These are phyloP conservation scores for Torulaspora maleeae DNA, from an alignment of 805 yeast species.

Conservation along the genomic window DNA sequence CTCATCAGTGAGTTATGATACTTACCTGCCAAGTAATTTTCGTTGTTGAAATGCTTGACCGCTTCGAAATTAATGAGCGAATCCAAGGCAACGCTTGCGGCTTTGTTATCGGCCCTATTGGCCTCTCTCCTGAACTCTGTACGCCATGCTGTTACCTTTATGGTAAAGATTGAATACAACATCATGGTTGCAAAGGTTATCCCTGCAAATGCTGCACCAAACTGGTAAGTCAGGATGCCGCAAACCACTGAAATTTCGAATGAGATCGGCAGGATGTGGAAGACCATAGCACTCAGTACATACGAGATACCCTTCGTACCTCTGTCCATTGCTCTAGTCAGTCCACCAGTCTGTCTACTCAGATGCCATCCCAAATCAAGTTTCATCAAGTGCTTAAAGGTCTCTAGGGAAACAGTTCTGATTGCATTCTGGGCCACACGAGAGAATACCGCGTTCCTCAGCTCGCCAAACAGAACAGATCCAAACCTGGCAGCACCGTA, in stretches of 20 bases:
- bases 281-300: conserved; percentile 93
- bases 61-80: conserved; percentile 91
- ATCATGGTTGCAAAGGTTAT: conserved; percentile 85
- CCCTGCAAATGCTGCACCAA: conserved; percentile 83
- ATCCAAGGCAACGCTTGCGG: conserved; percentile 92
- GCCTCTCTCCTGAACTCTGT: conserved; percentile 86
- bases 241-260: conserved; percentile 91
- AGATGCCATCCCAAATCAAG: conserved; percentile 88
- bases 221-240: conserved; percentile 88
- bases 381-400: conserved; percentile 76
- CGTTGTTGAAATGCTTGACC: conserved; percentile 92
- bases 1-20: conserved; percentile 69
- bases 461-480: conserved; percentile 88
- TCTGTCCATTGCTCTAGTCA: conserved; percentile 93
- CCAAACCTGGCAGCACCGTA: conserved; percentile 95
- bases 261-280: conserved; percentile 88
- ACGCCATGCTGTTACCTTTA: conserved; percentile 93
- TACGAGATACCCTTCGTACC: conserved; percentile 97
- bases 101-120: conserved; percentile 88
- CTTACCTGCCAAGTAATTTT: conserved; percentile 67
- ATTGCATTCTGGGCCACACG: conserved; percentile 93
- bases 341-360: conserved; percentile 89
- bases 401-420: conserved; percentile 79
- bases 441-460: conserved; percentile 93
- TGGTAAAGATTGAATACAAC: conserved; percentile 83